Conservation (phyloP, 2,329 filamentous ascomycete species). For the Boeremia exigua region DNA sequence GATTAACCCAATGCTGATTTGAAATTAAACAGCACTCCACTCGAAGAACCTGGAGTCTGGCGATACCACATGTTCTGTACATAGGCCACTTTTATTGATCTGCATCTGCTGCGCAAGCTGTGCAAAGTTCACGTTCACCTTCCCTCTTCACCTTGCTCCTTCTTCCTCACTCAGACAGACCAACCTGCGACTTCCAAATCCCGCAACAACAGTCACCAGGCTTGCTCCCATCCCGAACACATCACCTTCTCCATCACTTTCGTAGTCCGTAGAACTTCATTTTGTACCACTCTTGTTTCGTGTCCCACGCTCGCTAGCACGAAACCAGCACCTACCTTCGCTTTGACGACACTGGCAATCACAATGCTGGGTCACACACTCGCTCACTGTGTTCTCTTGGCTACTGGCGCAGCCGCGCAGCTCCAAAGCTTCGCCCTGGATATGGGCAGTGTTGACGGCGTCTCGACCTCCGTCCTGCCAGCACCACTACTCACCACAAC, state of each 20-base stretch:
- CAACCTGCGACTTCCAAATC: background rate
- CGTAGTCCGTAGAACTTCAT: background rate
- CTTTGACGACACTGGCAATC: background rate
- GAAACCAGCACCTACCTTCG: background rate
- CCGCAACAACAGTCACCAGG: background rate
- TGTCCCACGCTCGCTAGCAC: background rate
- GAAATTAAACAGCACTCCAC: conserved; percentile 17
- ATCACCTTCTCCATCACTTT: background rate
- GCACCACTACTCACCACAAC: background rate
- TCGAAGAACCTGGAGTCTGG: conserved; percentile 26
- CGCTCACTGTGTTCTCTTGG: background rate
- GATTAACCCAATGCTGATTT: conserved; percentile 1
- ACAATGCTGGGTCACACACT: conserved; percentile 1
- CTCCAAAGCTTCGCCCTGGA: conserved; percentile 7
- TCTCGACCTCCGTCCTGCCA: background rate
- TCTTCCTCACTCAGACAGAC: background rate
- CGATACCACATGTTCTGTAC: conserved; percentile 21
- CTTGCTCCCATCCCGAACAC: background rate
- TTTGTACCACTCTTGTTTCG: background rate
- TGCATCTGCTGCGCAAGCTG: conserved; percentile 3
- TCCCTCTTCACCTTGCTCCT: background rate
- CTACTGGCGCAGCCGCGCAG: background rate
- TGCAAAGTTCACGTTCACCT: conserved; percentile 10
- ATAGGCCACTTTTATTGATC: conserved; percentile 18
- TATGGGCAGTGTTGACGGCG: background rate